Evolutionary conservation across 2,329 filamentous ascomycete genomes (phyloP), one percentile per base, ranked within the genome.

Genomic region (Cryphonectria parasitica): DNA sequence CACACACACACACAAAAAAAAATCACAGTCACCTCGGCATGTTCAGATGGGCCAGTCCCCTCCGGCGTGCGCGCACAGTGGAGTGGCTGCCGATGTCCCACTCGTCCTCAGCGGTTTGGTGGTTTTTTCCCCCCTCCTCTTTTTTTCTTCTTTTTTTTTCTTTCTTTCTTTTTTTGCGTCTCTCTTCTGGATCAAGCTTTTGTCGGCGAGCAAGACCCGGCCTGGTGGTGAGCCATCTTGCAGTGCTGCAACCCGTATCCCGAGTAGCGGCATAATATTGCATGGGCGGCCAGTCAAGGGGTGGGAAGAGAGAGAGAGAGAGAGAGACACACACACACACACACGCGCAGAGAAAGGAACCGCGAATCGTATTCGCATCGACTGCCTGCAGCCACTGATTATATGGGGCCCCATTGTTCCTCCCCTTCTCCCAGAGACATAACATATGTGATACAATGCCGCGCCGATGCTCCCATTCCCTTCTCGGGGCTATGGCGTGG

Each of bases 381-480:
- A 43, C 22, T 43, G 39, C 39, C 41, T 64, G 39, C 61, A 45
- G 61, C 61, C 61, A 64, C 61, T 45, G n/a, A 15, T 66, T 25
- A 28, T 58, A 58, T 31, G 54, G 43, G 28, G 43, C 34, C 34
- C 64, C 45, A 49, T 67, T 67, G 56, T 61, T 49, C 45, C 7
- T 8, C 45, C 19, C 22, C 45, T 7, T 49, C 28, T 31, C 43
- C 8, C 15, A 31, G 54, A 52, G 45, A 36, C 25, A 52, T 49
- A 65, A 65, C 45, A 49, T n/a, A 39, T 39, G 36, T 39, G n/a
- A 7, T 49, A 49, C 64, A 65, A 54, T 67, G 54, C 54, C 54
- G 28, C 54, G 15, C 39, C 36, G 36, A 61, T 64, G 15, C 25
- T 64, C 63, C 28, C 41, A 4, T 45, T 64, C 22, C 25, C 63